Base-by-base conservation (phyloP, 441 rosid species). In the Brassica balearica region DNA sequence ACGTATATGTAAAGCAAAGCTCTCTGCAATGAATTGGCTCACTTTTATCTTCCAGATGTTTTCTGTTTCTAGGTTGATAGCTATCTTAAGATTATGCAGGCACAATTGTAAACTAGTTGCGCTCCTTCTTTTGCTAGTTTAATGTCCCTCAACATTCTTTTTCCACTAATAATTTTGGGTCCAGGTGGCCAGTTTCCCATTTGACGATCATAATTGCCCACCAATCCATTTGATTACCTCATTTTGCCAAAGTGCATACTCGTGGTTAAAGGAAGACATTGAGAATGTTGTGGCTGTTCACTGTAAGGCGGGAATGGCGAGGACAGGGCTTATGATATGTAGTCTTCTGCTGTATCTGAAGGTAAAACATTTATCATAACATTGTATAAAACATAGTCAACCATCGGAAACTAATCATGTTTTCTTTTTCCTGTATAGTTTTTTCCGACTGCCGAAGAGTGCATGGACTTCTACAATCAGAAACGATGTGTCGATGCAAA, bases 291-390 rank as follows among this genome's bases (percentile, higher is more conserved):
- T 96, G 77, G 99, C 86, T 72, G 98, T 96, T 74, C 99, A 96
- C 84, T 96, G 99, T 81, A 96, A 96, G 82, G 99, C 99, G 68
- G 99, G 99, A 79, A 96, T 96, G 99, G 99, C 97, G 17, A 89
- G 99, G 89, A 96, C 99, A 12, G 98, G 99, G 68, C 83, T 96
- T 79, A 96, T 96, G 99, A 96, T 96, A 77, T 92, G 93, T 80
- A 90, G 99, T 87, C 97, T 96, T 82, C 94, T 96, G 64, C 74
- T 96, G 62, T 96, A 87, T 82, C 80, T 96, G 72, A 96, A 96
- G 93, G 99, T 90, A 78, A 63, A 70, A 34, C 25, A 71, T 56
- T 48, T 20, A 0, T 48, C 14, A 19, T 75, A 56, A 68, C 10
- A 11, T 60, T 70, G 66, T 68, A 15, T 36, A 38, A 59, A 41